Conservation (phyloP, 805 yeast genomes). For the Wickerhamiella shivajii region DNA sequence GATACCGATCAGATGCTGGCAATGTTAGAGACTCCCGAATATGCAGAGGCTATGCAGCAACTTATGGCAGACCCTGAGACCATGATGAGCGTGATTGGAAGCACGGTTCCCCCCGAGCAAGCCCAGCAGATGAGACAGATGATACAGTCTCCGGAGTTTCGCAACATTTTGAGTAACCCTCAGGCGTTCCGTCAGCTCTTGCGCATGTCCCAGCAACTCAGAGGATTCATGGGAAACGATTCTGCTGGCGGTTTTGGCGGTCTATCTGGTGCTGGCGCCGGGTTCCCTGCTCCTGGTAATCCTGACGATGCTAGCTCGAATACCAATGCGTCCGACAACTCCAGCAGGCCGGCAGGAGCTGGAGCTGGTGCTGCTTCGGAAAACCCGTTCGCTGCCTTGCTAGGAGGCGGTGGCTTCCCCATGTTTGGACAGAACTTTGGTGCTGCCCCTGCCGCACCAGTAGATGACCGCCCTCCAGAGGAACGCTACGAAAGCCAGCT, state of each 20-base stretch:
- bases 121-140: conserved; percentile 63
- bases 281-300: conserved; percentile 24
- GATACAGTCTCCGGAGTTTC: conserved; percentile 69
- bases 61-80: conserved; percentile 37
- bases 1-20: conserved; percentile 58
- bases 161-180: conserved; percentile 72
- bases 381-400: conserved; percentile 9
- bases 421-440: conserved; percentile 27
- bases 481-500: conserved; percentile 59
- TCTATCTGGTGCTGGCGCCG: conserved; percentile 9
- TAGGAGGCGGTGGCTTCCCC: conserved; percentile 9
- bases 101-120: conserved; percentile 61
- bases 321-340: conserved; percentile 19
- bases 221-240: conserved; percentile 32
- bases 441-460: conserved; percentile 25
- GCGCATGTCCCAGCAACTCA: conserved; percentile 35
- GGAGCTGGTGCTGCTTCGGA: conserved; percentile 11
- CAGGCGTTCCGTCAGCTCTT: conserved; percentile 71
- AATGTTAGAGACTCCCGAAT: conserved; percentile 69
- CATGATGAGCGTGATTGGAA: conserved; percentile 73
- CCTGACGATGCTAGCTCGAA: conserved; percentile 22
- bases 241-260: conserved; percentile 30
- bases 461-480: conserved; percentile 62
- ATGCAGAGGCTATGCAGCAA: conserved; percentile 69
- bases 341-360: conserved; percentile 18